Conservation (phyloP, 1,139 yeast genomes). For the Pichia sp. region DNA sequence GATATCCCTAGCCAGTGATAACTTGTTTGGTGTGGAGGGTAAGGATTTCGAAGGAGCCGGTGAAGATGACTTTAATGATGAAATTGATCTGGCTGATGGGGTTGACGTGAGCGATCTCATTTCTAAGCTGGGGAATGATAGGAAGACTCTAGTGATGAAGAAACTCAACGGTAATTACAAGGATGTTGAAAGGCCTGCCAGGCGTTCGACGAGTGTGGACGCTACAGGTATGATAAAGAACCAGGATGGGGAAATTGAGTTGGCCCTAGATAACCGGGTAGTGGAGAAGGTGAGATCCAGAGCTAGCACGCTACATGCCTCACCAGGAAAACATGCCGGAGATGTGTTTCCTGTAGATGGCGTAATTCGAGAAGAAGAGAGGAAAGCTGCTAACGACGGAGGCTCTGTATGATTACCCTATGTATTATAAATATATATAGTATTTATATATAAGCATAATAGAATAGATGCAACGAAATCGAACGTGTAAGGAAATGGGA, state of each 20-base stretch:
- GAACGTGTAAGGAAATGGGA: background rate
- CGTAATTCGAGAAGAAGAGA: background rate
- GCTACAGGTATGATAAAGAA: constrained; percentile 6
- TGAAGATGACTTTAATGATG: constrained; percentile 1
- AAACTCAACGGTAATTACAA: background rate
- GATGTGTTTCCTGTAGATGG: constrained; percentile 1
- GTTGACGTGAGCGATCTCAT: background rate
- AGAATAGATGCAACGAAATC: background rate
- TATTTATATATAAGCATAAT: background rate
- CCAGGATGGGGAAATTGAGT: background rate
- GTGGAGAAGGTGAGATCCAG: constrained; percentile 21
- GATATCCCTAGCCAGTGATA: background rate
- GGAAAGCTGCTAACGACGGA: background rate
- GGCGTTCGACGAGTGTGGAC: constrained; percentile 8
- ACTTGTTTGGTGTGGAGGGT: background rate
- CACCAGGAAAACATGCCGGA: constrained; percentile 6
- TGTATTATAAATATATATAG: background rate
- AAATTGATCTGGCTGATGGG: constrained; percentile 3
- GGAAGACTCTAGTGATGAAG: background rate
- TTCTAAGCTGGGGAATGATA: background rate
- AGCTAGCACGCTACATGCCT: constrained; percentile 20
- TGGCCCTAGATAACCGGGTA: background rate
- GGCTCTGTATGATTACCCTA: background rate
- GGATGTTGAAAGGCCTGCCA: background rate
- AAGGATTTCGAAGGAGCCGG: background rate